phyloP scores from a whole-genome alignment of 306 rosid genomes.

The Cucurbita ficifolia region DNA sequence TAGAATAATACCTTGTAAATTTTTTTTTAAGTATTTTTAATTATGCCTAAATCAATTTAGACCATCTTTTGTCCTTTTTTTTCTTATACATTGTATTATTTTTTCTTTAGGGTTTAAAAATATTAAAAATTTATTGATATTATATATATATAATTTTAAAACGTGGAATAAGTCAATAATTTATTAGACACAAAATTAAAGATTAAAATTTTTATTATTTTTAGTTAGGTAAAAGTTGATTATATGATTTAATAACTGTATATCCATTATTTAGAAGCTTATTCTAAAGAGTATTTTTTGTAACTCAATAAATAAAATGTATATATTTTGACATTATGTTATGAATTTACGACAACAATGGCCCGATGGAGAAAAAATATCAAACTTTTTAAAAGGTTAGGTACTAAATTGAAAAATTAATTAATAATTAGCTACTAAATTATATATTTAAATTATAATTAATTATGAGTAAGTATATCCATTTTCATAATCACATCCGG shows the following conservation, averaged over 20 bases:
- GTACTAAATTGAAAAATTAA: background rate
- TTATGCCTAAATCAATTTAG: background rate
- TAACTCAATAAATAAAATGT: background rate
- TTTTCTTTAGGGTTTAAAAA: background rate
- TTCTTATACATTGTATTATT: too few relatives aligned
- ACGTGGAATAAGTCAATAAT: too few relatives aligned
- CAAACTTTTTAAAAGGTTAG: background rate
- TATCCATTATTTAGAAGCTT: too few relatives aligned
- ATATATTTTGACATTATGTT: background rate
- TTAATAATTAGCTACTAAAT: background rate
- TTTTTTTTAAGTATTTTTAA: background rate
- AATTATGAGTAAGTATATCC: background rate
- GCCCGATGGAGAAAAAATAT: background rate
- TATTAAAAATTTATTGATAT: too few relatives aligned
- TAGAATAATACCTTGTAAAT: background rate
- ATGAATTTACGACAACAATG: background rate
- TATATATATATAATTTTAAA: too few relatives aligned
- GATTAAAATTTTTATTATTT: too few relatives aligned
- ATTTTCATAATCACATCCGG: background rate
- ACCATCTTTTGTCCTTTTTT: background rate
- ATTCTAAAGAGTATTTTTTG: too few relatives aligned
- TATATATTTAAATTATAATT: background rate
- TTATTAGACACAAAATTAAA: too few relatives aligned
- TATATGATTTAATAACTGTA: too few relatives aligned
- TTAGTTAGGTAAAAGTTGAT: too few relatives aligned